phyloP scores from a whole-genome alignment of 257 asterid species.

The Plectranthus barbatus region DNA sequence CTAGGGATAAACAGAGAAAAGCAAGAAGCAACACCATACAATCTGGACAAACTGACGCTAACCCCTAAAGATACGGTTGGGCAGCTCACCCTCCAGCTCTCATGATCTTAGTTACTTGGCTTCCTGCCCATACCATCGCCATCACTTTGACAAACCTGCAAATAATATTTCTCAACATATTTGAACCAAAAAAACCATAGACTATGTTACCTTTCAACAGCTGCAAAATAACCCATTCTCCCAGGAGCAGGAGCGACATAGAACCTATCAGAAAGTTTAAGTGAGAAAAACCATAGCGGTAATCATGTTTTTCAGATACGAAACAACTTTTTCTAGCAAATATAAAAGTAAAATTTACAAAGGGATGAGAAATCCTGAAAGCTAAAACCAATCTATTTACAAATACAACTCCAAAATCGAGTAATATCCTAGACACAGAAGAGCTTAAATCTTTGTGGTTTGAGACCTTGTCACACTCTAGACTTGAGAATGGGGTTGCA shows the following conservation, averaged over 20 bases:
- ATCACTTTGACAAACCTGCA: slow-evolving; percentile 78
- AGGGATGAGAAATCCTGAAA: too few relatives aligned
- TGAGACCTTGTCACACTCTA: too few relatives aligned
- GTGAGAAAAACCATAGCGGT: background rate
- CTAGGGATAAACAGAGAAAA: background rate
- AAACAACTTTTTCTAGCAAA: too few relatives aligned
- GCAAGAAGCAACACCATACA: background rate
- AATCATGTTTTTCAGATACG: too few relatives aligned
- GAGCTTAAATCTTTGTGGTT: too few relatives aligned
- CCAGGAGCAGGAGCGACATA: slow-evolving; percentile 81
- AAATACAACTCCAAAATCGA: too few relatives aligned
- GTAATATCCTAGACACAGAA: too few relatives aligned
- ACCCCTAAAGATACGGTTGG: slow-evolving; percentile 3
- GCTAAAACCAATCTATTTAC: too few relatives aligned
- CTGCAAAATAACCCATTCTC: slow-evolving; percentile 76
- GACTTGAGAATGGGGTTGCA: background rate
- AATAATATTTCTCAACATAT: slow-evolving; percentile 11
- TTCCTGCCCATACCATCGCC: slow-evolving; percentile 99
- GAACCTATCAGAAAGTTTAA: slow-evolving; percentile 44
- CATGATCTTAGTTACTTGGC: slow-evolving; percentile 89
- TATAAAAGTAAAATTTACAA: too few relatives aligned
- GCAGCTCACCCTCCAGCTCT: slow-evolving; percentile 89
- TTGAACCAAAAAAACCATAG: slow-evolving; percentile 5
- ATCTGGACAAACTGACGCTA: slow-evolving; percentile 7
- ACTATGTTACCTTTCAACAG: slow-evolving; percentile 54